Conservation (phyloP, 2,329 filamentous ascomycete species). For the Paecilomyces sp. region DNA sequence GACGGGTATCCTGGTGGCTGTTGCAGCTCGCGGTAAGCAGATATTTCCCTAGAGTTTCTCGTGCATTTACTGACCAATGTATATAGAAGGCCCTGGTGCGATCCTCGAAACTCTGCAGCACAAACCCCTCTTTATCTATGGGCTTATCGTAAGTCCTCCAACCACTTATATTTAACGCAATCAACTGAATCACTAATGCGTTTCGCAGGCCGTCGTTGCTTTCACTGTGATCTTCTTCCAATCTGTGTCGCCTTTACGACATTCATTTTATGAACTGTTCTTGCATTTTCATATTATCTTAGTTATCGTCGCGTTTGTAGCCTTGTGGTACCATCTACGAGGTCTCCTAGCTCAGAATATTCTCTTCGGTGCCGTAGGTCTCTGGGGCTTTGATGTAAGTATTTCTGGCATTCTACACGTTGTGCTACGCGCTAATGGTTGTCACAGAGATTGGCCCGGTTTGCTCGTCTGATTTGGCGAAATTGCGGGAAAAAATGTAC, state of each 20-base stretch:
- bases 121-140: constrained; percentile 9
- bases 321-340: constrained; percentile 28
- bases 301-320: constrained; percentile 32
- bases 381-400: constrained; percentile 27
- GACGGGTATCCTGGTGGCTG: constrained; percentile 14
- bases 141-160: constrained; percentile 40
- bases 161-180: constrained; percentile 47
- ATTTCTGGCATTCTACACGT: constrained; percentile 12
- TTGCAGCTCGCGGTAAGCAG: constrained; percentile 8
- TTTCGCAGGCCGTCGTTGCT: constrained; percentile 29
- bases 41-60: constrained; percentile 6
- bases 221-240: constrained; percentile 33
- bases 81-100: background rate
- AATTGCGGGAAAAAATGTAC: constrained; percentile 43
- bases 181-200: constrained; percentile 32
- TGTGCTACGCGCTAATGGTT: constrained; percentile 12
- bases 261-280: constrained; percentile 39
- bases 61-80: background rate
- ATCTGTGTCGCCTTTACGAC: constrained; percentile 33
- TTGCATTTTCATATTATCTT: constrained; percentile 35
- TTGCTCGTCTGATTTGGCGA: constrained; percentile 43
- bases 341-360: constrained; percentile 22
- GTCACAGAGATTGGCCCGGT: constrained; percentile 35
- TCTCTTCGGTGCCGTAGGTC: constrained; percentile 21
- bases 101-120: background rate